These are phyloP conservation scores for Cucumis hystrix DNA, from an alignment of 306 rosid species.

Conservation along the genomic window DNA sequence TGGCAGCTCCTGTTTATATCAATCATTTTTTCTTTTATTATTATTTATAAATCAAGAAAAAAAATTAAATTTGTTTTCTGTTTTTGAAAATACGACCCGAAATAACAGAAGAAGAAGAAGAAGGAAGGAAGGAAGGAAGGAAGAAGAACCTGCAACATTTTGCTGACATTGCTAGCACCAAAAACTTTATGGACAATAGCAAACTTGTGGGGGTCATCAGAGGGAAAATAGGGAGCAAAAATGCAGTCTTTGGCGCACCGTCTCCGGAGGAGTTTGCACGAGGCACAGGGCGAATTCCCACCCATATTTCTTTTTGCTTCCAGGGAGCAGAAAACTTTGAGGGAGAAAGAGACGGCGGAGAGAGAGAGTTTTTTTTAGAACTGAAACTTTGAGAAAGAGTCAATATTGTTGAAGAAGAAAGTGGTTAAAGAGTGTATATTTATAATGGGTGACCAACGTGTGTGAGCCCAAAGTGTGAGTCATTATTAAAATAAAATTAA, in stretches of 20 bases:
- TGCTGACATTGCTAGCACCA: constrained; percentile 94
- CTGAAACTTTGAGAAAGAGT: background rate
- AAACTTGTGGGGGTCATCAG: constrained; percentile 81
- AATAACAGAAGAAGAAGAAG: background rate
- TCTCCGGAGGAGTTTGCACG: constrained; percentile 84
- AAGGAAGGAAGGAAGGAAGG: background rate
- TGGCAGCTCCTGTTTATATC: constrained; percentile 52
- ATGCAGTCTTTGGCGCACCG: constrained; percentile 72
- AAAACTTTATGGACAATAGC: constrained; percentile 90
- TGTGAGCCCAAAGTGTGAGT: constrained; percentile 14
- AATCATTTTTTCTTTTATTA: background rate
- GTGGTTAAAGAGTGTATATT: constrained; percentile 10
- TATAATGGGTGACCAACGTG: constrained; percentile 29
- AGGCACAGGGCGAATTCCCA: constrained; percentile 85
- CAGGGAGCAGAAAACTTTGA: background rate
- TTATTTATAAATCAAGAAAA: background rate
- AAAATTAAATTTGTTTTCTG: too few species aligned
- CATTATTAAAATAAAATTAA: background rate
- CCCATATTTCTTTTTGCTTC: constrained; percentile 15
- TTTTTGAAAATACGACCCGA: background rate
- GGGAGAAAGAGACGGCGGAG: background rate
- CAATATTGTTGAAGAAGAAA: background rate
- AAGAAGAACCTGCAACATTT: constrained; percentile 71
- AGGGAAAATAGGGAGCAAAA: constrained; percentile 80
- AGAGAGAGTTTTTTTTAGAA: background rate